phyloP scores from a whole-genome alignment of 306 rosid species.

The Hippophae gyantsensis region DNA sequence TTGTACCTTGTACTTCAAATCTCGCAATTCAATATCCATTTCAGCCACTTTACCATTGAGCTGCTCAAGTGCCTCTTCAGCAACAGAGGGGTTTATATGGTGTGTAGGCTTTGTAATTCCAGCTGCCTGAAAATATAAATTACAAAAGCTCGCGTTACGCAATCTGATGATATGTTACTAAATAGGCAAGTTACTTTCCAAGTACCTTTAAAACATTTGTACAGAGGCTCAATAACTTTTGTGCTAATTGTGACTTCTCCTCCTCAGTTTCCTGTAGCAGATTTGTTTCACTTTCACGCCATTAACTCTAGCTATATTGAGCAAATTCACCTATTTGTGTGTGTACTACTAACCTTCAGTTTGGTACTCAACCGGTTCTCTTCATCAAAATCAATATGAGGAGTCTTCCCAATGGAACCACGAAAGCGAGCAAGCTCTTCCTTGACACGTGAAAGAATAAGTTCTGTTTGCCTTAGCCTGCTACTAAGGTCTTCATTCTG shows the following conservation, averaged over 20 bases:
- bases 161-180: conserved; percentile 6
- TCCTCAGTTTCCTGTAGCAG: conserved; percentile 60
- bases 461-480: conserved; percentile 49
- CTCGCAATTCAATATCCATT: conserved; percentile 61
- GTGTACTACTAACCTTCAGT: conserved; percentile 50
- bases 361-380: conserved; percentile 54
- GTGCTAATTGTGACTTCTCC: conserved; percentile 76
- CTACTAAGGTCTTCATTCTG: conserved; percentile 64
- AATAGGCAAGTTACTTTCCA: background rate
- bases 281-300: conserved; percentile 21
- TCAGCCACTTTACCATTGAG: conserved; percentile 40
- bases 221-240: conserved; percentile 54
- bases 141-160: conserved; percentile 5
- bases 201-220: conserved; percentile 63
- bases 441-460: conserved; percentile 49
- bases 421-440: conserved; percentile 56
- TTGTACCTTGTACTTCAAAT: conserved; percentile 67
- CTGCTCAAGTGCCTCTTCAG: conserved; percentile 66
- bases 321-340: conserved; percentile 1
- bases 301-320: conserved; percentile 1
- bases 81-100: conserved; percentile 45
- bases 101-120: conserved; percentile 55
- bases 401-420: conserved; percentile 39
- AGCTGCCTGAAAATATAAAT: conserved; percentile 47
- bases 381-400: conserved; percentile 54